phyloP scores from a whole-genome alignment of 2,329 filamentous ascomycete genomes.

The Alternaria sp. region DNA sequence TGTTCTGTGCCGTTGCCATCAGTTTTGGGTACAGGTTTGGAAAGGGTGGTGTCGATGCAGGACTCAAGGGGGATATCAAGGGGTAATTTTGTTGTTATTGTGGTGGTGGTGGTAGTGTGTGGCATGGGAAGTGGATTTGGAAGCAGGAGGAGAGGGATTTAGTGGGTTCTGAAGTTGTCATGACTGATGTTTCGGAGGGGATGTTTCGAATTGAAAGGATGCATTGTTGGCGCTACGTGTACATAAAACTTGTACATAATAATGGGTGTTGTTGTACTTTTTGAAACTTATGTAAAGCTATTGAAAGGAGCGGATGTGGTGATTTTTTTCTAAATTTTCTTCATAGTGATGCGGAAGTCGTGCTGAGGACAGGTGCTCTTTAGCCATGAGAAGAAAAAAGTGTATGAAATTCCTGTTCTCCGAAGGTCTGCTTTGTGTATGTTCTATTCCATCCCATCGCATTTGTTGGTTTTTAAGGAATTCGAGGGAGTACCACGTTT shows the following conservation, averaged over 20 bases:
- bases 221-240: conserved; percentile 6
- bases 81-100: background rate
- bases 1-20: conserved; percentile 76
- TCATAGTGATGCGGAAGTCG: background rate
- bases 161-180: conserved; percentile 3
- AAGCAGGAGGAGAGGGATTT: background rate
- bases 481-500: no score
- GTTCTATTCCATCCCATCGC: background rate
- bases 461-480: background rate
- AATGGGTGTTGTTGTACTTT: conserved; percentile 5
- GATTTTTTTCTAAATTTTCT: background rate
- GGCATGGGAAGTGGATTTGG: background rate
- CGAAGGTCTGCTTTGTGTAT: background rate
- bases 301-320: background rate
- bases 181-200: background rate
- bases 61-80: conserved; percentile 44
- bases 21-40: conserved; percentile 84
- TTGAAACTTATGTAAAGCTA: background rate
- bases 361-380: background rate
- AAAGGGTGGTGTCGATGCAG: conserved; percentile 58
- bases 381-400: background rate
- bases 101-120: no score
- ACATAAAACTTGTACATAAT: conserved; percentile 5
- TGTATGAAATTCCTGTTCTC: background rate
- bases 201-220: background rate